Base-by-base conservation (phyloP, 2,329 filamentous ascomycete genomes). In the Colletotrichum magnum region DNA sequence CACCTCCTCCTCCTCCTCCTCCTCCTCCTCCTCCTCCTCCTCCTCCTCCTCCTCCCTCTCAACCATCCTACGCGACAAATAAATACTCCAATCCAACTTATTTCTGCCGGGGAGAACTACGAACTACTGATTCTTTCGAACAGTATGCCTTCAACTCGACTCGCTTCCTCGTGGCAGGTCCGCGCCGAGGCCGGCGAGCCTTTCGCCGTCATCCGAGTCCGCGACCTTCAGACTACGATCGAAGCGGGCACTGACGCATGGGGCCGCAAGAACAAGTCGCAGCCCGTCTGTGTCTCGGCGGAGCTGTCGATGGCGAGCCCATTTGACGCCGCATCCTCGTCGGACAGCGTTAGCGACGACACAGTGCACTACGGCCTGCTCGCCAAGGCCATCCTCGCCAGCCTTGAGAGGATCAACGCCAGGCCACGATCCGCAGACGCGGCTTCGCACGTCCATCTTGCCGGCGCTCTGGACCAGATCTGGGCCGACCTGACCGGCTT, bases 331-430 rank as follows among this genome's bases (percentile, higher is more conserved):
- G 88, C 91, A 1, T 89, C 90, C 0, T 74, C 83, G 1, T 78
- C 79, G 5, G 93, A 95, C 79, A 81, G 81, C 9, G 86, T 95
- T 41, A 86, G 89, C 53, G 79, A 80, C n/a, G 92, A 92, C 76
- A 94, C 93, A 2, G 88, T 94, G 26, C 91, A 95, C 80, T 95
- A 95, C 75, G 92, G 93, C 2, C 85, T 82, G 10, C 83, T 94
- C 15, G 90, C 89, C 81, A 94, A 94, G 80, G 83, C 84, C 0
- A 83, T 94, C 15, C 80, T 91, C 39, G 78, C 79, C 26, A 81
- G 81, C 13, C 75, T 90, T 28, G 77, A 80, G 53, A 70, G 77
- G 15, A 53, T 69, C 24, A 67, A 69, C 12, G 21, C 21, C n/a
- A 54, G n/a, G 50, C 15, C n/a, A 16, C 41, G 36, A n/a, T 54